phyloP scores from a whole-genome alignment of 208 protist genomes.

The Acanthamoeba sp. region DNA sequence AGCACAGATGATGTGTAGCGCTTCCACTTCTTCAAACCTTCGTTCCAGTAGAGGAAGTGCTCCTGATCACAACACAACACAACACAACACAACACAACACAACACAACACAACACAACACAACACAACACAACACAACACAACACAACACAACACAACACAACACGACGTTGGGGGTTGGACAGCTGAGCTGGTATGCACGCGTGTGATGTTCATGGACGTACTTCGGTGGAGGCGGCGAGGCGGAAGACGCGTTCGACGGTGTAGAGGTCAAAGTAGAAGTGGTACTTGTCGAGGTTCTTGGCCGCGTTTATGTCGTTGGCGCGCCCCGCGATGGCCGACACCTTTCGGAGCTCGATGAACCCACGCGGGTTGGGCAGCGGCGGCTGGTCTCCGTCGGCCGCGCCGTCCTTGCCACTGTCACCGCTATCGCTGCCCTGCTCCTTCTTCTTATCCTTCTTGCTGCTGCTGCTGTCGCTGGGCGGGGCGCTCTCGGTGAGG shows the following conservation, averaged over 20 bases:
- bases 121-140: not conserved
- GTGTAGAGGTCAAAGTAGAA: constrained; percentile 33
- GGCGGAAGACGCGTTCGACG: not conserved
- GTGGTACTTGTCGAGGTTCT: constrained; percentile 20
- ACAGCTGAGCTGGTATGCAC: not conserved
- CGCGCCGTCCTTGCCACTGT: not conserved
- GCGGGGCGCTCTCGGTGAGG: not conserved
- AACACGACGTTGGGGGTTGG: not conserved
- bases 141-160: not conserved
- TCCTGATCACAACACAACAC: not conserved
- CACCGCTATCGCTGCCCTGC: not conserved
- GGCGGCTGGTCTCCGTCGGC: not conserved
- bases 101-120: not conserved
- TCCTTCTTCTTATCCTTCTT: not conserved
- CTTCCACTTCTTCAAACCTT: constrained; percentile 21
- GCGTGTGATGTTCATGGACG: not conserved
- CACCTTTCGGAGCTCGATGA: not conserved
- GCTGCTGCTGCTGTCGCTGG: too few relatives aligned
- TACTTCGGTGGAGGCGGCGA: constrained; percentile 18
- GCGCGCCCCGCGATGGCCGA: not conserved
- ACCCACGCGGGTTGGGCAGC: not conserved
- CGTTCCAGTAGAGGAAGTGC: constrained; percentile 6
- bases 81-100: not conserved
- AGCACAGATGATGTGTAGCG: not conserved
- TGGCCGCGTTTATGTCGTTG: not conserved